Percentiles rank a stretch among this genome's conserved stretches.
Conservation (phyloP, 1,284 basidiomycete species). For the Heterobasidion occidentale region DNA sequence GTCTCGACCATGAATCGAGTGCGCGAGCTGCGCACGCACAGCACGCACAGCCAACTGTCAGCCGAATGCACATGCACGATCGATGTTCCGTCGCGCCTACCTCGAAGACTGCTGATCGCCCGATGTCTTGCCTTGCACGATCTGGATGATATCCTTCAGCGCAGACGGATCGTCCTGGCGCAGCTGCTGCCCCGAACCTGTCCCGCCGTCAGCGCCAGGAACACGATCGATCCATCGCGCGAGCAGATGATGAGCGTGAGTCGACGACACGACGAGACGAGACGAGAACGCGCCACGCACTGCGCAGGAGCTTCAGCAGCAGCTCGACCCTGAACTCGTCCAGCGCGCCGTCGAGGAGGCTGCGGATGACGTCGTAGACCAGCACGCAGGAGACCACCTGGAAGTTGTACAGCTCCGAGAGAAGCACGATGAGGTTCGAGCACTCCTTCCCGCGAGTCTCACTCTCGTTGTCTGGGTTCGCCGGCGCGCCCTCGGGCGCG, state of each 20-base stretch:
- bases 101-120: conserved; percentile 50
- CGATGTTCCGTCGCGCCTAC: conserved; percentile 25
- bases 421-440: conserved; percentile 80
- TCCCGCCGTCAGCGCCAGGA: not conserved
- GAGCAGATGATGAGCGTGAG: not conserved
- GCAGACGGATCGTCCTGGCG: conserved; percentile 84
- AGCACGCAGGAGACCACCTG: conserved; percentile 86
- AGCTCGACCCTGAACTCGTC: conserved; percentile 83
- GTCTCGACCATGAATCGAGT: conserved; percentile 93
- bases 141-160: conserved; percentile 78
- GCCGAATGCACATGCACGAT: no score
- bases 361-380: conserved; percentile 85
- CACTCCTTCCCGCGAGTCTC: conserved; percentile 73
- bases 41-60: not conserved
- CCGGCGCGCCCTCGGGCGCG: conserved; percentile 7
- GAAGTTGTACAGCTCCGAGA: conserved; percentile 94
- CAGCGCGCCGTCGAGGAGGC: conserved; percentile 60
- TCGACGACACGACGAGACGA: no score
- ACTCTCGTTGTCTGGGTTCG: conserved; percentile 16
- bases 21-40: conserved; percentile 50
- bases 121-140: conserved; percentile 70
- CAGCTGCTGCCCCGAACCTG: conserved; percentile 82
- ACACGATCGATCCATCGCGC: not conserved
- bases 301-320: conserved; percentile 78
- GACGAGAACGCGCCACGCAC: conserved; percentile 35